Conservation (phyloP, 306 rosid species). For the Mucuna pruriens region DNA sequence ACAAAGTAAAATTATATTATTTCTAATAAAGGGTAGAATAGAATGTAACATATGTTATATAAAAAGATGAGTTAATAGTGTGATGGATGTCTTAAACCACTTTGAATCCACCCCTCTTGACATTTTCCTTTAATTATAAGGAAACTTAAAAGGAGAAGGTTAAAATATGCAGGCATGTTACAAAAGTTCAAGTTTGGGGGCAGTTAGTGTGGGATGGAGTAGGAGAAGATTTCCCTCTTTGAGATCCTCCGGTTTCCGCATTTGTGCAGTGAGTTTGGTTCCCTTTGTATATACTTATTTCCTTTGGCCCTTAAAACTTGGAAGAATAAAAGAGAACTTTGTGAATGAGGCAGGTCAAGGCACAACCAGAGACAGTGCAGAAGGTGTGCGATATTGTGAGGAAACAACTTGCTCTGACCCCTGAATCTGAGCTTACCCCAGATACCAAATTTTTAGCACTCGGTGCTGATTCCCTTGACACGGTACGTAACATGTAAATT, state of each 20-base stretch:
- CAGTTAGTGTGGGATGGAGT: constrained; percentile 46
- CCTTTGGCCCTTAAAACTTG: background rate
- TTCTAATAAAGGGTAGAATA: background rate
- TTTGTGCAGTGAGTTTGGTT: constrained; percentile 58
- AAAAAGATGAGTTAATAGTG: background rate
- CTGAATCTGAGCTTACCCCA: constrained; percentile 53
- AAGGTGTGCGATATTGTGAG: constrained; percentile 59
- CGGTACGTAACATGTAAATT: constrained; percentile 39
- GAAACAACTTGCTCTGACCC: constrained; percentile 57
- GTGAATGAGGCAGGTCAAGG: constrained; percentile 28
- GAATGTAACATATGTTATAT: background rate
- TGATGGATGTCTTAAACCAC: background rate
- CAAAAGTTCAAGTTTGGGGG: constrained; percentile 36
- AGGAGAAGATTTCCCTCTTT: constrained; percentile 50
- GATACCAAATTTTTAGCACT: constrained; percentile 55
- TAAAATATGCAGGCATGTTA: constrained; percentile 42
- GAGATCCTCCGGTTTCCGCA: constrained; percentile 52
- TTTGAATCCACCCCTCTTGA: no score
- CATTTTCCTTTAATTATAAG: no score
- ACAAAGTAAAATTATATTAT: no score
- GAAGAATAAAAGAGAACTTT: background rate
- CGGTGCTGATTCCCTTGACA: constrained; percentile 73
- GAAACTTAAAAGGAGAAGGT: no score
- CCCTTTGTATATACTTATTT: background rate
- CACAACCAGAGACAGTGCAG: constrained; percentile 48